phyloP scores from a whole-genome alignment of 2,329 filamentous ascomycete species.

The Trematosphaeria pertusa region DNA sequence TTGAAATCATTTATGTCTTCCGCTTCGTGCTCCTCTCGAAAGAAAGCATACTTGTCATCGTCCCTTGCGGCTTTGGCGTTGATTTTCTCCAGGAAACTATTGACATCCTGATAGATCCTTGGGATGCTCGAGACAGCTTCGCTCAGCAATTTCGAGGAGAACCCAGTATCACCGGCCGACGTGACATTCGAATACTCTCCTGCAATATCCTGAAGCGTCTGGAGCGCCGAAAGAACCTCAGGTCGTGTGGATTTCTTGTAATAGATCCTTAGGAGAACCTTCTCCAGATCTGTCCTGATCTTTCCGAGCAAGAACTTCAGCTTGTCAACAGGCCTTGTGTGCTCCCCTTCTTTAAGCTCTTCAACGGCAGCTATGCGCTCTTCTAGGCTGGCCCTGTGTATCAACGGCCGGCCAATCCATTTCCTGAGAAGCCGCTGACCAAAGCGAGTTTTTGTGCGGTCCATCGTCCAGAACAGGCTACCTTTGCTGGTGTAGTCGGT shows the following conservation, averaged over 20 bases:
- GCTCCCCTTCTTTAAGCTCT: slow-evolving; percentile 76
- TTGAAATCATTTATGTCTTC: slow-evolving; percentile 90
- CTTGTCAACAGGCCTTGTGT: slow-evolving; percentile 73
- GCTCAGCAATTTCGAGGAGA: slow-evolving; percentile 72
- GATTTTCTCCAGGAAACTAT: slow-evolving; percentile 81
- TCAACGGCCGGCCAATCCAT: slow-evolving; percentile 90
- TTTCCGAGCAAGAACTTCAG: slow-evolving; percentile 74
- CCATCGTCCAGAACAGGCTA: slow-evolving; percentile 93
- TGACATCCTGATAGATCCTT: slow-evolving; percentile 74
- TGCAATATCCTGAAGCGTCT: slow-evolving; percentile 82
- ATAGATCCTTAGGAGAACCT: slow-evolving; percentile 92
- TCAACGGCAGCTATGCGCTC: slow-evolving; percentile 84
- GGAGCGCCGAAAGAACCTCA: slow-evolving; percentile 83
- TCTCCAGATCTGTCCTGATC: slow-evolving; percentile 84
- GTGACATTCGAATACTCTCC: slow-evolving; percentile 76
- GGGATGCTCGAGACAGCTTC: slow-evolving; percentile 79
- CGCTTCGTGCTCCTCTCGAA: slow-evolving; percentile 84
- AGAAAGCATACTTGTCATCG: slow-evolving; percentile 95
- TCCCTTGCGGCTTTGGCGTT: slow-evolving; percentile 81
- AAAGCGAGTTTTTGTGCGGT: slow-evolving; percentile 89
- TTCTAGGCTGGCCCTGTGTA: slow-evolving; percentile 77
- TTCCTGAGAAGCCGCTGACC: slow-evolving; percentile 87
- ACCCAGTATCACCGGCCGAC: slow-evolving; percentile 70
- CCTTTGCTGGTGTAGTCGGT: slow-evolving; percentile 86
- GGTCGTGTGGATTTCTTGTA: slow-evolving; percentile 94